These are phyloP conservation scores for Craterostigma plantagineum DNA, from an alignment of 257 asterid genomes.

Conservation along the genomic window DNA sequence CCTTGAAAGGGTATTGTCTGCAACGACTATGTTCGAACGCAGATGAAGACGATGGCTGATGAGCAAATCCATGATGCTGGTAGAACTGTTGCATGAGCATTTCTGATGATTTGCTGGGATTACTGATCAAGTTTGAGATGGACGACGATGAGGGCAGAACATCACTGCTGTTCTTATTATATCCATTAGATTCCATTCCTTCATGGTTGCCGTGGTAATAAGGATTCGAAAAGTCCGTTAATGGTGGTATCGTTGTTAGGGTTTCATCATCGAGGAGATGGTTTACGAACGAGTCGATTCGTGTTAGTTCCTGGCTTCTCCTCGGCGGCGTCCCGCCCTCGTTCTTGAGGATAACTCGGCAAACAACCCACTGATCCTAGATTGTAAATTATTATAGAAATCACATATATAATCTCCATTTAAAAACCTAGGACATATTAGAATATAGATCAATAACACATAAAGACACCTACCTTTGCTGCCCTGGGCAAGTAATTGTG, in stretches of 20 bases:
- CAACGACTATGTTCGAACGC: slow-evolving; percentile 4
- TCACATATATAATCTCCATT: background rate
- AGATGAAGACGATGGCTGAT: too few species aligned
- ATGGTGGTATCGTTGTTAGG: slow-evolving; percentile 34
- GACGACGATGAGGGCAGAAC: background rate
- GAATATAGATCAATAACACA: background rate
- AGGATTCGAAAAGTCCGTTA: slow-evolving; percentile 12
- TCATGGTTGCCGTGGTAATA: slow-evolving; percentile 1
- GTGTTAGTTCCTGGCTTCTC: slow-evolving; percentile 23
- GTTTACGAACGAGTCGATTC: slow-evolving; percentile 34
- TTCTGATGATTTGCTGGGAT: slow-evolving; percentile 6
- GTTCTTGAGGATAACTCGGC: slow-evolving; percentile 48
- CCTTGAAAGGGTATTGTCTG: slow-evolving; percentile 5
- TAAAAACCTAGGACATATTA: background rate
- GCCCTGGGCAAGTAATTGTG: slow-evolving; percentile 43
- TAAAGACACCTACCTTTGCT: slow-evolving; percentile 35
- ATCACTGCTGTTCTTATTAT: background rate
- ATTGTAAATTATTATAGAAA: background rate
- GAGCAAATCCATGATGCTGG: too few species aligned
- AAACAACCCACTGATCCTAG: slow-evolving; percentile 71
- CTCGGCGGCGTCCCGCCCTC: slow-evolving; percentile 8
- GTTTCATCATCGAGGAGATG: slow-evolving; percentile 21
- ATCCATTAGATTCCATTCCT: background rate
- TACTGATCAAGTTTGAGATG: background rate
- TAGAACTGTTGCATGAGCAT: too few species aligned